Conservation (phyloP, 768 basidiomycete species). For the Rossbeevera mucosa region DNA sequence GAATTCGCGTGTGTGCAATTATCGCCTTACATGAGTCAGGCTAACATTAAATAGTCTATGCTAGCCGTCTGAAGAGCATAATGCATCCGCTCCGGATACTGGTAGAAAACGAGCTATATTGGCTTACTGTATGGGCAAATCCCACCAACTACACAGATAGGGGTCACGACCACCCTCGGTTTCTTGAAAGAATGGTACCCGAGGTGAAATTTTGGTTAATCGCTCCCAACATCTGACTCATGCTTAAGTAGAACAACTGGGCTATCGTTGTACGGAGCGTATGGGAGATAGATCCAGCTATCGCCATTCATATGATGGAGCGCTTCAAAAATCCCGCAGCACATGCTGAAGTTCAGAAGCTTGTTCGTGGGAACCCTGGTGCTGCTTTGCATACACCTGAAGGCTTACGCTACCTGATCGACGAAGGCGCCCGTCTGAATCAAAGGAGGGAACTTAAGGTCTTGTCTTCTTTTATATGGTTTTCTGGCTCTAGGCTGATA, state of each 20-base stretch:
- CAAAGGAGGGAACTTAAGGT: constrained; percentile 76
- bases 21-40: neutral
- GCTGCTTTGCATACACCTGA: constrained; percentile 75
- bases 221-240: neutral
- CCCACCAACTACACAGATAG: constrained; percentile 72
- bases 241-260: constrained; percentile 54
- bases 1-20: constrained; percentile 36
- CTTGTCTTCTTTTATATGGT: constrained; percentile 7
- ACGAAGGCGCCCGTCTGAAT: constrained; percentile 56
- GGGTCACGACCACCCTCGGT: constrained; percentile 55
- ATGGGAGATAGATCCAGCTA: constrained; percentile 81
- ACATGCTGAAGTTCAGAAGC: constrained; percentile 65
- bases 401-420: constrained; percentile 74
- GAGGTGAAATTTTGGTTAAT: constrained; percentile 45
- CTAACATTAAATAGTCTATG: constrained; percentile 44
- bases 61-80: constrained; percentile 55
- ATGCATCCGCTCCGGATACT: constrained; percentile 77
- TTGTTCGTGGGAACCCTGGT: constrained; percentile 68
- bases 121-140: constrained; percentile 87
- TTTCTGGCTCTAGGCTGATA: neutral
- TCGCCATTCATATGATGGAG: constrained; percentile 80
- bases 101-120: constrained; percentile 85
- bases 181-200: constrained; percentile 52
- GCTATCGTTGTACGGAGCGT: constrained; percentile 58
- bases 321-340: constrained; percentile 72